Percentiles rank a stretch among this genome's conserved stretches.
Conservation (phyloP, 108 stramenopile genomes). For the Cyclotella cryptica region DNA sequence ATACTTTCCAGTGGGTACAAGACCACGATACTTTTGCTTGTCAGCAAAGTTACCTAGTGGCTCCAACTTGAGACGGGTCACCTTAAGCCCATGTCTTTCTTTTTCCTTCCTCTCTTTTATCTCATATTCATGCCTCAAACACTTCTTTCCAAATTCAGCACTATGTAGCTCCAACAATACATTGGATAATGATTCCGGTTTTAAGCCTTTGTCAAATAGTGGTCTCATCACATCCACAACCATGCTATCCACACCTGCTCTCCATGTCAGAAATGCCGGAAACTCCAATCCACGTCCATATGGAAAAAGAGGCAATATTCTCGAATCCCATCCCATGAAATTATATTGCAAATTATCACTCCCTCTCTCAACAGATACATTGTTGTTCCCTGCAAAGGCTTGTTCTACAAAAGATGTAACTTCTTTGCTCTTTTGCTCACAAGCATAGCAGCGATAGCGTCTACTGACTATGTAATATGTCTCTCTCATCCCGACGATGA, state of each 20-base stretch:
- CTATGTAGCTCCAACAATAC: constrained; percentile 40
- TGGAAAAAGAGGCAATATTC: constrained; percentile 14
- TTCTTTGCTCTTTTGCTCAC: background rate
- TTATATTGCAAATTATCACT: background rate
- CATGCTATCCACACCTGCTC: constrained; percentile 30
- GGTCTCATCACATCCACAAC: constrained; percentile 43
- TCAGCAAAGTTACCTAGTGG: constrained; percentile 16
- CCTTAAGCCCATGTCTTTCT: too few relatives aligned
- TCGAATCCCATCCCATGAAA: constrained; percentile 41
- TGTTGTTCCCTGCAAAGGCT: background rate
- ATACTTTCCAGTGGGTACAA: constrained; percentile 36
- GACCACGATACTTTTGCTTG: constrained; percentile 19
- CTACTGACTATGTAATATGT: constrained; percentile 25
- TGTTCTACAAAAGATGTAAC: constrained; percentile 5
- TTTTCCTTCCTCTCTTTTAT: background rate
- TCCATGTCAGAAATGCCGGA: constrained; percentile 40
- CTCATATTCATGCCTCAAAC: constrained; percentile 20
- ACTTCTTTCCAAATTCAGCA: constrained; percentile 3
- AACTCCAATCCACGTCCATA: constrained; percentile 28
- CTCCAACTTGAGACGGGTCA: background rate
- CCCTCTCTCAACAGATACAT: background rate
- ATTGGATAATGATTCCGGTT: constrained; percentile 30
- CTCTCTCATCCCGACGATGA: constrained; percentile 26
- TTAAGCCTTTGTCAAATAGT: constrained; percentile 35
- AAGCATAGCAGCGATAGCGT: constrained; percentile 27